Conservation (phyloP, 805 yeast species). For the Myxozyma nipponensis region DNA sequence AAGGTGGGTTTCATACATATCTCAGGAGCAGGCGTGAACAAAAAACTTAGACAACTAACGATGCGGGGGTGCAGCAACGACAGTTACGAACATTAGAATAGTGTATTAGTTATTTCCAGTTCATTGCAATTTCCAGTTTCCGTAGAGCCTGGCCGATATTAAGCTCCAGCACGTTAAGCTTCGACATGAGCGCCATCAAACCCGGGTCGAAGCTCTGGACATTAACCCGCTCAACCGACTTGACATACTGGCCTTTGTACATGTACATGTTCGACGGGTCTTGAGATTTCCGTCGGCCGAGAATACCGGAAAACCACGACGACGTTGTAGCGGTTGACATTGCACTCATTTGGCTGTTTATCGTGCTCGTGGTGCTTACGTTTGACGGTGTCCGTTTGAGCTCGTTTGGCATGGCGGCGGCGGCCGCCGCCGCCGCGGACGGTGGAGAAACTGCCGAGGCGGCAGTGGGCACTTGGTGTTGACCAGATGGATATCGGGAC, state of each 20-base stretch:
- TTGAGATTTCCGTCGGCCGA: slow-evolving; percentile 8
- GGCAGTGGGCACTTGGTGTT: not conserved
- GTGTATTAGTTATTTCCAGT: slow-evolving; percentile 15
- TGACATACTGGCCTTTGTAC: slow-evolving; percentile 21
- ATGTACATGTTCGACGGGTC: slow-evolving; percentile 16
- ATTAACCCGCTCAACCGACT: slow-evolving; percentile 19
- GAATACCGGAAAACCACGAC: slow-evolving; percentile 21
- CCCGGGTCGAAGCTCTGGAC: slow-evolving; percentile 28
- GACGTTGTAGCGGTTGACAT: slow-evolving; percentile 20
- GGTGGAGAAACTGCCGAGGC: not conserved
- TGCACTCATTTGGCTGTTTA: slow-evolving; percentile 8
- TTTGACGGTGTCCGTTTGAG: slow-evolving; percentile 15
- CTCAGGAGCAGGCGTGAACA: not conserved
- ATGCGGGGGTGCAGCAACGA: not conserved
- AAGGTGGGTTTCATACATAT: slow-evolving; percentile 2
- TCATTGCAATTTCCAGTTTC: slow-evolving; percentile 27
- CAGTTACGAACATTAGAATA: not conserved
- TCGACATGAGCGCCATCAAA: slow-evolving; percentile 22
- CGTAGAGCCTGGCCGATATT: slow-evolving; percentile 26
- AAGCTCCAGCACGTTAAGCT: slow-evolving; percentile 25
- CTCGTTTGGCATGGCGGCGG: slow-evolving; percentile 6
- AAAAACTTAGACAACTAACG: not conserved
- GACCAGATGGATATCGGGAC: slow-evolving; percentile 1
- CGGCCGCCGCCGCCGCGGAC: not conserved
- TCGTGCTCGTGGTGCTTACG: slow-evolving; percentile 13